Evolutionary conservation across 352 stramenopile genomes (phyloP), one percentile per base, ranked within the genome.

Genomic region (Pythium periplocum): DNA sequence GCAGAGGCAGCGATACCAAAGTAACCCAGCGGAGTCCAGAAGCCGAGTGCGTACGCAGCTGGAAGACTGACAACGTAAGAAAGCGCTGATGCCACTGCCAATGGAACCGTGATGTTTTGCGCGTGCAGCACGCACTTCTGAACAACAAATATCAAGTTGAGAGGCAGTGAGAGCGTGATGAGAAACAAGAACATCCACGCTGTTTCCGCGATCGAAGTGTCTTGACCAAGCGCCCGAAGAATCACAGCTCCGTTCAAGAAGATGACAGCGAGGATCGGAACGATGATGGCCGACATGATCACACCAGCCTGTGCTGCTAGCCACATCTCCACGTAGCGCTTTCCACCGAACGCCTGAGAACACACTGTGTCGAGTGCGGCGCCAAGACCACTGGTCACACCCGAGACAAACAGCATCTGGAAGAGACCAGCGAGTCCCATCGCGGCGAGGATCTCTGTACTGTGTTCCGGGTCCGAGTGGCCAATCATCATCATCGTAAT

Each of bases 331-430:
- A 54, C 48, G 48, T 71, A 64, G 26, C 61, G 56, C 33, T 69
- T 73, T 44, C 55, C 73, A 8, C 73, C 73, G 46, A 72, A 81
- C 7, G 70, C 68, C 57, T 83, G 69, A 31, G 68, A 75, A 43
- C 64, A 78, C 54, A 80, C 58, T 11, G 69, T 83, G 59, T 83
- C 70, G 40, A 83, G 67, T 17, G 70, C 73, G 4, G 69, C 75
- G 6, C 60, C 64, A 4, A 73, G 53, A n/a, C 70, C 73, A 47
- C 64, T 73, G 45, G 75, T 63, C 58, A 78, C 59, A 1, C 66
- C 65, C 6, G 62, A 59, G 26, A 78, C 57, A 36, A 78, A 57
- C 48, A 77, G 57, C 56, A 76, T 66, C 52, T 76, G 71, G 30
- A 81, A 56, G 12, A 75, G 53, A 44, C 39, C 69, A 34, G 60